Base-by-base conservation (phyloP, 257 asterid genomes). In the Solanum paucissectum region DNA sequence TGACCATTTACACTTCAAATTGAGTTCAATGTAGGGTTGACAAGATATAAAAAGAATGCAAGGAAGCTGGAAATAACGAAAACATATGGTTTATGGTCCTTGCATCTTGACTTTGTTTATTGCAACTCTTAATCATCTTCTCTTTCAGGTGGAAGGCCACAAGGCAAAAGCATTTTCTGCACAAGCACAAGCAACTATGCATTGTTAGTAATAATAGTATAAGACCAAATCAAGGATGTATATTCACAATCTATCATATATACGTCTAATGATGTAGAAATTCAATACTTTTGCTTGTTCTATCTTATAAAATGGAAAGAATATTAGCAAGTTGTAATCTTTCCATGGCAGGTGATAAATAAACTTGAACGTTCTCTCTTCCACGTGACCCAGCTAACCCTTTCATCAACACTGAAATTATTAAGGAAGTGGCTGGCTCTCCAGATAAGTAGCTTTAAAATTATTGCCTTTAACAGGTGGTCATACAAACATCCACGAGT, bases 161-260 rank as follows among this genome's bases (percentile, higher is more conserved):
- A 95, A 2, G 98, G 99, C 91, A 94, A 89, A 86, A 96, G 94
- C 98, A 95, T 95, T 96, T 94, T 96, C 98, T 96, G 97, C 94
- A 90, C 37, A 76, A 40, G 27, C 55, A 38, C 29, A 86, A 62
- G 83, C 11, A 38, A 23, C 34, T 12, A 76, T 1, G 7, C 33
- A n/a, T 40, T 40, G 34, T 40, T 27, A 76, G 60, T 49, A 49
- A 49, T 76, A 76, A 38, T n/a, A 5, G 58, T 11, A 12, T n/a
- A 5, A 38, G 20, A 40, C 83, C 83, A 12, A 76, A 76, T 40
- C 60, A 25, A 5, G 29, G 37, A 77, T 23, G 33, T 14, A 37
- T 23, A 75, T 36, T 21, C 58, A 38, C 11, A 77, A 40, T n/a
- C 12, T 11, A 13, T 38, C 36, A 12, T 66, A 12, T 25, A 12